Evolutionary conservation across 2,329 filamentous ascomycete genomes (phyloP).

Genomic region (Rachicladosporium sp.): DNA sequence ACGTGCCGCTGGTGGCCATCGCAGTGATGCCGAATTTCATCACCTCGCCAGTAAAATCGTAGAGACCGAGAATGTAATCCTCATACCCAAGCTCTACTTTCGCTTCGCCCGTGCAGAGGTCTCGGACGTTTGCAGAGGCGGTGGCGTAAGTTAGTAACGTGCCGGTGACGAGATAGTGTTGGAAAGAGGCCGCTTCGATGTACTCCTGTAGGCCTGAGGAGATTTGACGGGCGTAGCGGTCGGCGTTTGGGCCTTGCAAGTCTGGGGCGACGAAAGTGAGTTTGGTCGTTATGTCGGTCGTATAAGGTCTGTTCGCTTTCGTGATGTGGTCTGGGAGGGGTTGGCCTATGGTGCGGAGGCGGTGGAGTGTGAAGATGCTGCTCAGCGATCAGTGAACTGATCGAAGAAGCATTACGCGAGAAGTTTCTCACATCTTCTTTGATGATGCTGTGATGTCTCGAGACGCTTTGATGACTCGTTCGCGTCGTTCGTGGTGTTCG

Average conservation of each 20-base stretch:
- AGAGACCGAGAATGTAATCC: slow-evolving; percentile 83
- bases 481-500: slow-evolving; percentile 83
- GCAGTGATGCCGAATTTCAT: slow-evolving; percentile 92
- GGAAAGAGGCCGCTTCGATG: slow-evolving; percentile 80
- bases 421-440: slow-evolving; percentile 99
- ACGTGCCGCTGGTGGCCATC: slow-evolving; percentile 59
- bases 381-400: background rate
- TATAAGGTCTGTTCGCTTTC: slow-evolving; percentile 57
- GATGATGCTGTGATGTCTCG: slow-evolving; percentile 85
- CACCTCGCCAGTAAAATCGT: slow-evolving; percentile 88
- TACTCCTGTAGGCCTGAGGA: slow-evolving; percentile 80
- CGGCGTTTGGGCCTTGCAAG: slow-evolving; percentile 63
- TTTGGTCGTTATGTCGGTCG: slow-evolving; percentile 57
- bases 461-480: slow-evolving; percentile 80
- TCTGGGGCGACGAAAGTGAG: slow-evolving; percentile 60
- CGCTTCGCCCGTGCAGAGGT: slow-evolving; percentile 26
- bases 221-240: slow-evolving; percentile 70
- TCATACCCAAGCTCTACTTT: slow-evolving; percentile 58
- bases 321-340: slow-evolving; percentile 56
- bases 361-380: slow-evolving; percentile 76
- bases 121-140: slow-evolving; percentile 30
- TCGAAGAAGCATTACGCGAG: too few species aligned
- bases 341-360: slow-evolving; percentile 48
- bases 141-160: slow-evolving; percentile 57
- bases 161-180: slow-evolving; percentile 73